These are phyloP conservation scores for Cercospora sesami DNA, from an alignment of 2,329 filamentous ascomycete genomes.

Conservation along the genomic window DNA sequence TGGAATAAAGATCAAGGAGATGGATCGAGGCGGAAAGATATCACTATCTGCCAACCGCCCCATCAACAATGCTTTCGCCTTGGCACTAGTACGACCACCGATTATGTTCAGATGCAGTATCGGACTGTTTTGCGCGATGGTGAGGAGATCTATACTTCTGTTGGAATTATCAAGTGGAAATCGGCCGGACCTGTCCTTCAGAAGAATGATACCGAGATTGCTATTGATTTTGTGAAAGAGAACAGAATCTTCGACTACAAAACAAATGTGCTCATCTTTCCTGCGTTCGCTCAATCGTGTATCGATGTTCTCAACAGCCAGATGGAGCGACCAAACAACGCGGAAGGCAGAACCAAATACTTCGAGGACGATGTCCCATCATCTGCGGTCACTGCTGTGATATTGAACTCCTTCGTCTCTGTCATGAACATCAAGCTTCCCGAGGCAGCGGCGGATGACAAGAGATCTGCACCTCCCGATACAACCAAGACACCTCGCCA, in stretches of 20 bases:
- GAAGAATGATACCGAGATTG: not conserved
- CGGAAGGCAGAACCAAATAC: not conserved
- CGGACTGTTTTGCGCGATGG: not conserved
- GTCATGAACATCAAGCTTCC: constrained; percentile 14
- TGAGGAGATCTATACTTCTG: not conserved
- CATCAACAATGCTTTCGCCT: constrained; percentile 16
- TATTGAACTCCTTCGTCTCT: constrained; percentile 11
- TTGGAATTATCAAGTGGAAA: constrained; percentile 6
- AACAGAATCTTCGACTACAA: constrained; percentile 10
- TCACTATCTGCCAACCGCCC: constrained; percentile 12
- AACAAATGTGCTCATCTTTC: constrained; percentile 7
- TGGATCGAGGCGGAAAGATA: constrained; percentile 5
- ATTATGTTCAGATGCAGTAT: constrained; percentile 7
- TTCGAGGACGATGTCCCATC: not conserved
- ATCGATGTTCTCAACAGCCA: constrained; percentile 1
- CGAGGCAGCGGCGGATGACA: not conserved
- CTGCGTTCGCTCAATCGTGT: constrained; percentile 10
- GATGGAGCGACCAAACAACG: constrained; percentile 11
- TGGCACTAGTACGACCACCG: not conserved
- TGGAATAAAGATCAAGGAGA: constrained; percentile 12
- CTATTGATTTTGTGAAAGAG: not conserved
- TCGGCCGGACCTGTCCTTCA: not conserved
- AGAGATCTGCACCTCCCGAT: not conserved
- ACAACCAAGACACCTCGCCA: constrained; percentile 7
- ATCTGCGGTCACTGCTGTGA: constrained; percentile 12